Conservation (phyloP, 2,329 filamentous ascomycete species). For the Colletotrichum sp. region DNA sequence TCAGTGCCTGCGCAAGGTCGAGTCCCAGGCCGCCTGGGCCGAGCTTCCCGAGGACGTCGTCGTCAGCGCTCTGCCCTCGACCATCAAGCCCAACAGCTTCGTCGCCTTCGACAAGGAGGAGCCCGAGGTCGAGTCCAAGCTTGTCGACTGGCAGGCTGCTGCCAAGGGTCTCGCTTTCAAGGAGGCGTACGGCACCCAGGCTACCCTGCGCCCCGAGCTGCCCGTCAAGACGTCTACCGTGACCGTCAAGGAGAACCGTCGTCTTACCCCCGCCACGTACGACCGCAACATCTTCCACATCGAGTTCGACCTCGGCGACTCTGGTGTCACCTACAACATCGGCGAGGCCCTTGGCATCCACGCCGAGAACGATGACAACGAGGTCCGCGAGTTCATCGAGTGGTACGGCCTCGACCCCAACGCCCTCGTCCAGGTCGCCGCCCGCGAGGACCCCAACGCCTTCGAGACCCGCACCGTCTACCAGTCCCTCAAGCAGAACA, state of each 20-base stretch:
- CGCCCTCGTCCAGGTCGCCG: conserved; percentile 89
- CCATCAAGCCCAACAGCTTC: conserved; percentile 83
- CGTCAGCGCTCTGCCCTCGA: conserved; percentile 59
- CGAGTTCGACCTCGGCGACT: conserved; percentile 92
- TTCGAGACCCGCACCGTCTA: conserved; percentile 91
- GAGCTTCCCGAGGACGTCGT: conserved; percentile 67
- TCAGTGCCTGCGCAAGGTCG: conserved; percentile 73
- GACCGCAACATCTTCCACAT: conserved; percentile 99
- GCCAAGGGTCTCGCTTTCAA: conserved; percentile 93
- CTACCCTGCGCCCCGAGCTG: conserved; percentile 82
- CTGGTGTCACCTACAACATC: conserved; percentile 94
- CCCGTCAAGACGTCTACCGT: conserved; percentile 86
- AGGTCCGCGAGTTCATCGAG: conserved; percentile 85
- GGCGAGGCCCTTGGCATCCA: conserved; percentile 97
- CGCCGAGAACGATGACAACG: conserved; percentile 83
- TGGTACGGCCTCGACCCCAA: conserved; percentile 85
- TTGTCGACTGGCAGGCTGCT: conserved; percentile 81
- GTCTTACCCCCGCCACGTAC: conserved; percentile 85
- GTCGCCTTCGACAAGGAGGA: conserved; percentile 79
- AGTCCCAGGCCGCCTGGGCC: conserved; percentile 82
- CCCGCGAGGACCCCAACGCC: conserved; percentile 75
- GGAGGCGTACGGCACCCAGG: conserved; percentile 83
- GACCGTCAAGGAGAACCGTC: conserved; percentile 92
- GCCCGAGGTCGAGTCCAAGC: conserved; percentile 65
- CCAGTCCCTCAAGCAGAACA: conserved; percentile 88